These are phyloP conservation scores for Styphnolobium japonicum DNA, from an alignment of 306 rosid genomes.

Conservation along the genomic window DNA sequence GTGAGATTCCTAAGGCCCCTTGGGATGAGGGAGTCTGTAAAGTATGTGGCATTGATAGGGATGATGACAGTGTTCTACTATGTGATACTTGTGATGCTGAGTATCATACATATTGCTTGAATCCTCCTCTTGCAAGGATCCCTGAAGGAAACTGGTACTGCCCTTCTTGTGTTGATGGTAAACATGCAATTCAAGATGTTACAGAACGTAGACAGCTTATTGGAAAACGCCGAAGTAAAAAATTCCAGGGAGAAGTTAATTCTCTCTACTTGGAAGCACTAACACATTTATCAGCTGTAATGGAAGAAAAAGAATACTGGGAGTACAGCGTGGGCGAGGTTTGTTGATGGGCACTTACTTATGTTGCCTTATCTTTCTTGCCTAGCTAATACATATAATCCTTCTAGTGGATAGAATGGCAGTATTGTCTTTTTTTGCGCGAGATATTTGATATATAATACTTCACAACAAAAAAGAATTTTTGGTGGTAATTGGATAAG, in stretches of 20 bases:
- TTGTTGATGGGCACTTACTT: constrained; percentile 31
- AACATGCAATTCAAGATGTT: constrained; percentile 51
- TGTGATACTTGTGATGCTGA: constrained; percentile 99
- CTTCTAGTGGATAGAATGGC: not conserved
- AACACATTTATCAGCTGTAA: constrained; percentile 53
- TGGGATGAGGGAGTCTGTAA: constrained; percentile 99
- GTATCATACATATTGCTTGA: constrained; percentile 97
- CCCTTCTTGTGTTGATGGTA: constrained; percentile 84
- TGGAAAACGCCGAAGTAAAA: constrained; percentile 55
- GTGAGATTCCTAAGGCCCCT: constrained; percentile 91
- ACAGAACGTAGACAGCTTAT: constrained; percentile 34
- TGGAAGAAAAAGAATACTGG: constrained; percentile 98
- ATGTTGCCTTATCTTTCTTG: constrained; percentile 23
- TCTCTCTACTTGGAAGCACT: constrained; percentile 71
- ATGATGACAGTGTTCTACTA: constrained; percentile 93
- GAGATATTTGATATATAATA: not conserved
- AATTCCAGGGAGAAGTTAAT: constrained; percentile 66
- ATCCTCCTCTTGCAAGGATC: constrained; percentile 98
- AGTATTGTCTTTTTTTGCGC: not conserved
- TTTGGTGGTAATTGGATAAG: not conserved
- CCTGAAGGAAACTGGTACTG: constrained; percentile 99
- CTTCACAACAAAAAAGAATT: not conserved
- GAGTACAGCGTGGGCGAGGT: constrained; percentile 74
- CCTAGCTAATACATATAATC: not conserved
- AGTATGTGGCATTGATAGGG: constrained; percentile 98